phyloP scores from a whole-genome alignment of 805 yeast species.

The Kockiozyma suomiensis region DNA sequence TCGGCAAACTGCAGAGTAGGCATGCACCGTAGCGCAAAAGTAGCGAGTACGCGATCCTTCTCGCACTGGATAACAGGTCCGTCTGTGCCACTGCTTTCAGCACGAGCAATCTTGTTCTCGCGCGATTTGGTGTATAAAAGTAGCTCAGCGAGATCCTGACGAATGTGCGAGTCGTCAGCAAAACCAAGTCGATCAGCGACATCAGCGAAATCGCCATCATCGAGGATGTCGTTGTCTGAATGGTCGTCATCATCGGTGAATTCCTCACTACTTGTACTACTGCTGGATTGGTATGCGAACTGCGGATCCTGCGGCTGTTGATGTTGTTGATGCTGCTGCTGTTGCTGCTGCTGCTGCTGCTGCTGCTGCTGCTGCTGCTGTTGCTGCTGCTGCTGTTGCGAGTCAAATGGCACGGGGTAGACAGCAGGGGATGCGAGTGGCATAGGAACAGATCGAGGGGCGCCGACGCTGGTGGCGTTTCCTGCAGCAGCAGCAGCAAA shows the following conservation, averaged over 20 bases:
- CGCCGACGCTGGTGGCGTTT: not conserved
- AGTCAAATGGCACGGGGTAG: not conserved
- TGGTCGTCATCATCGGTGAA: not conserved
- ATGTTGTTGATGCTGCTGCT: not conserved
- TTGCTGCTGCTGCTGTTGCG: not conserved
- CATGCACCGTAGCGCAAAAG: constrained; percentile 10
- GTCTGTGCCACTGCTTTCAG: not conserved
- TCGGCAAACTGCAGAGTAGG: constrained; percentile 28
- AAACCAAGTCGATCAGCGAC: constrained; percentile 3
- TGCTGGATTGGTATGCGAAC: not conserved
- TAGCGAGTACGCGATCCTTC: not conserved
- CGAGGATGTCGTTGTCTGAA: constrained; percentile 1
- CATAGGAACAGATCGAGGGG: not conserved
- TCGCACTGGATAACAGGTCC: not conserved
- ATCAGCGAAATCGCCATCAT: constrained; percentile 3
- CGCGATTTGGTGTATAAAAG: constrained; percentile 13
- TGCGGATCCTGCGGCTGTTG: not conserved
- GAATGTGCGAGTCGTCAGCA: constrained; percentile 13
- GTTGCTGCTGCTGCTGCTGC: not conserved
- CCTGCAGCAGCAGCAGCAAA: not conserved
- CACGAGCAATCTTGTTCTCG: not conserved
- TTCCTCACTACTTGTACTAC: not conserved
- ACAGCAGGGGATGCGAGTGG: not conserved
- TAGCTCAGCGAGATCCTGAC: constrained; percentile 14
- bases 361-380: not conserved